Conservation (phyloP, 2,329 filamentous ascomycete species). For the Penicillium occitanis region DNA sequence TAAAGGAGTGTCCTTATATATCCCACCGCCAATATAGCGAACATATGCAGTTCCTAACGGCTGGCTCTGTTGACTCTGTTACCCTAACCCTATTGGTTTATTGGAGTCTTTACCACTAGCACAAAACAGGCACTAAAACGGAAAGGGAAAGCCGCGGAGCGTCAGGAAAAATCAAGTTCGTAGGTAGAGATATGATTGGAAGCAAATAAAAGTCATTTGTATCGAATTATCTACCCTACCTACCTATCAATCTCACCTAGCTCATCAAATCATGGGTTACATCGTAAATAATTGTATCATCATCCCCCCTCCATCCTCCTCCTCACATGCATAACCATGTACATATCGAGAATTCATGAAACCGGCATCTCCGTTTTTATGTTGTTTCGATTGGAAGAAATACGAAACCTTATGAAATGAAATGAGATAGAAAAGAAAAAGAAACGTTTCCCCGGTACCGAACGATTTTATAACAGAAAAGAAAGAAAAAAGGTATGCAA, state of each 20-base stretch:
- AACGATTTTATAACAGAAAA: slow-evolving; percentile 12
- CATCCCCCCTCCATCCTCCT: background rate
- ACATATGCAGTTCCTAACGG: too few relatives aligned
- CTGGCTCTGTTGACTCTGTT: too few relatives aligned
- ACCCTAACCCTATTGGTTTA: too few relatives aligned
- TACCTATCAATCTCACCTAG: background rate
- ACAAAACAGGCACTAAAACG: too few relatives aligned
- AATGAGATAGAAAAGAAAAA: slow-evolving; percentile 12
- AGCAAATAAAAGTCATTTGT: background rate
- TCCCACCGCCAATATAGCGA: too few relatives aligned
- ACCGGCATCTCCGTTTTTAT: background rate
- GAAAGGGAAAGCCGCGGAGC: too few relatives aligned
- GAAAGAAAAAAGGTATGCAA: slow-evolving; percentile 14
- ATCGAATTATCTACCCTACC: background rate
- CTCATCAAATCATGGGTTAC: slow-evolving; percentile 1
- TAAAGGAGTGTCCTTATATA: too few relatives aligned
- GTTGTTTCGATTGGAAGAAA: background rate
- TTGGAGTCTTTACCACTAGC: too few relatives aligned
- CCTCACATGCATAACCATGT: background rate
- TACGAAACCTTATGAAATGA: slow-evolving; percentile 6
- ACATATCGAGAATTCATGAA: background rate
- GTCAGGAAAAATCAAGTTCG: too few relatives aligned
- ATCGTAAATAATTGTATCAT: slow-evolving; percentile 8
- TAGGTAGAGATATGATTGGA: too few relatives aligned
- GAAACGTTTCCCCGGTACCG: slow-evolving; percentile 18